Conservation (phyloP, 352 stramenopile genomes). For the Phytophthora quininea region DNA sequence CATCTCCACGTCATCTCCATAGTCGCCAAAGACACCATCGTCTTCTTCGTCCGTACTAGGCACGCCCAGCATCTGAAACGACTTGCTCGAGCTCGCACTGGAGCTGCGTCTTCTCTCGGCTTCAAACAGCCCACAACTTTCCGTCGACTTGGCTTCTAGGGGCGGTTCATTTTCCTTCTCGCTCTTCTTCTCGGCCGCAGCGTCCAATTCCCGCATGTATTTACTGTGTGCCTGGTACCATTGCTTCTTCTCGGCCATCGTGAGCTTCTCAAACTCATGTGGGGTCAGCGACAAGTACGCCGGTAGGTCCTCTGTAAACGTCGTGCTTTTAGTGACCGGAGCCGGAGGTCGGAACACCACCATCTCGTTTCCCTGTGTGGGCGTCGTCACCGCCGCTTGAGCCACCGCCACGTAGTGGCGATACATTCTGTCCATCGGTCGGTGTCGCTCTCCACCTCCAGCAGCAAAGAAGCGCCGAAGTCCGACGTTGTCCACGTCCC, state of each 20-base stretch:
- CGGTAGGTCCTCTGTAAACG: slow-evolving; percentile 35
- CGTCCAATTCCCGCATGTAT: slow-evolving; percentile 35
- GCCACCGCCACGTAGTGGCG: slow-evolving; percentile 63
- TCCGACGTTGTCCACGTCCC: slow-evolving; percentile 27
- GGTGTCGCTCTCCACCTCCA: slow-evolving; percentile 31
- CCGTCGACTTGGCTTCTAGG: slow-evolving; percentile 31
- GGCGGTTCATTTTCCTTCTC: slow-evolving; percentile 5
- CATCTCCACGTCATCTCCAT: slow-evolving; percentile 59
- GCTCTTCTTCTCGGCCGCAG: slow-evolving; percentile 14
- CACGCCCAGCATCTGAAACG: slow-evolving; percentile 46
- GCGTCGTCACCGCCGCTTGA: slow-evolving; percentile 34
- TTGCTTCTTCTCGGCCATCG: slow-evolving; percentile 42
- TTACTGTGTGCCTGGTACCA: slow-evolving; percentile 43
- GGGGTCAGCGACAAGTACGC: slow-evolving; percentile 52
- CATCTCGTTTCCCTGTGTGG: slow-evolving; percentile 38
- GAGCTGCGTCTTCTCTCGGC: slow-evolving; percentile 22
- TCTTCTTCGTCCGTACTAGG: slow-evolving; percentile 40
- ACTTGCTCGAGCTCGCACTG: slow-evolving; percentile 38
- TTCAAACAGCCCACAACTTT: slow-evolving; percentile 4
- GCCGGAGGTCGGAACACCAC: slow-evolving; percentile 41
- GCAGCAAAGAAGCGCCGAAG: slow-evolving; percentile 55
- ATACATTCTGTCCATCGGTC: slow-evolving; percentile 68
- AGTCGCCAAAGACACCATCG: slow-evolving; percentile 16
- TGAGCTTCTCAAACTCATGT: slow-evolving; percentile 50
- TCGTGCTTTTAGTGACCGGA: background rate